phyloP scores from a whole-genome alignment of 805 yeast species.

The Candida railenensis region DNA sequence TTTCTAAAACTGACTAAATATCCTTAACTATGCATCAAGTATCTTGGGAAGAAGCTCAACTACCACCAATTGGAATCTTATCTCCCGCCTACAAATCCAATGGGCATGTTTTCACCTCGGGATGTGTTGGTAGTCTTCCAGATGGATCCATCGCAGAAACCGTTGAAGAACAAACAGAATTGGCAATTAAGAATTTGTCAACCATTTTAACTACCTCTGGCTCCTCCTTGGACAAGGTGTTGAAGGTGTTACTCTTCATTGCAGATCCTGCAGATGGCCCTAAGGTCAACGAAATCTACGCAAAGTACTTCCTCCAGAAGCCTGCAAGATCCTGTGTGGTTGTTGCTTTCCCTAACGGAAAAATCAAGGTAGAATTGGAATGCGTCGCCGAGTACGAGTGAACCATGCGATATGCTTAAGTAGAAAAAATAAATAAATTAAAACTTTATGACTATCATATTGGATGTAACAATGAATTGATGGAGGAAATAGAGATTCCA shows the following conservation, averaged over 20 bases:
- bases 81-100: constrained; percentile 13
- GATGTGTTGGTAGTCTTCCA: constrained; percentile 22
- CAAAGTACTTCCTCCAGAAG: constrained; percentile 38
- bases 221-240: constrained; percentile 38
- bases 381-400: constrained; percentile 35
- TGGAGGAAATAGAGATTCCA: too few species aligned
- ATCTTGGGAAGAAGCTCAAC: constrained; percentile 10
- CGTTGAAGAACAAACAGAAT: constrained; percentile 41
- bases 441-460: background rate
- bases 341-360: constrained; percentile 46
- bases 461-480: background rate
- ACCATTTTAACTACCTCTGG: constrained; percentile 41
- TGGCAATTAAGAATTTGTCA: constrained; percentile 40
- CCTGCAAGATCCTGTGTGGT: constrained; percentile 53
- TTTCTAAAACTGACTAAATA: too few species aligned
- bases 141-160: constrained; percentile 35
- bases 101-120: constrained; percentile 18
- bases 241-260: constrained; percentile 49
- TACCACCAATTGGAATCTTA: constrained; percentile 3
- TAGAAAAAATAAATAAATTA: background rate
- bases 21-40: constrained; percentile 3
- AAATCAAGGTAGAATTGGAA: constrained; percentile 48
- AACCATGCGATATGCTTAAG: too few species aligned
- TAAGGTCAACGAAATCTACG: constrained; percentile 43
- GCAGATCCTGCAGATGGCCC: constrained; percentile 37